A percentile compares a stretch with the other conserved stretches of the same genome.
These are phyloP conservation scores for Lithocarpus polystachyus DNA, from an alignment of 306 rosid genomes.

Conservation along the genomic window DNA sequence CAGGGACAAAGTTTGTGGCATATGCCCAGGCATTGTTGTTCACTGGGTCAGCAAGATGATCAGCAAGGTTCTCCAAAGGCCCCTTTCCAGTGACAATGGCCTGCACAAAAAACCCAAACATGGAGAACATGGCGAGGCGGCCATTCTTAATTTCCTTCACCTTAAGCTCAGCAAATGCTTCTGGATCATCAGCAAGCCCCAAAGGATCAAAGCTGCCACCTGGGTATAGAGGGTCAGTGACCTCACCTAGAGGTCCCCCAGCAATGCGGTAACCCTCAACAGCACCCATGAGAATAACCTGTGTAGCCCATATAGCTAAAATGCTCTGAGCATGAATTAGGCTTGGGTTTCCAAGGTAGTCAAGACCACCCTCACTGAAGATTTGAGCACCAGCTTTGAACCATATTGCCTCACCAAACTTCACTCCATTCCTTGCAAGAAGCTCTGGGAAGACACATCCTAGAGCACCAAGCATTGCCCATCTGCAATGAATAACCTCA, in stretches of 20 bases:
- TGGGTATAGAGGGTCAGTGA: slow-evolving; percentile 36
- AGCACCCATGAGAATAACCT: slow-evolving; percentile 33
- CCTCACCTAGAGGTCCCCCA: slow-evolving; percentile 40
- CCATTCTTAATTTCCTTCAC: slow-evolving; percentile 40
- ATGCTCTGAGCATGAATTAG: slow-evolving; percentile 37
- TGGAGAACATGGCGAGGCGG: slow-evolving; percentile 39
- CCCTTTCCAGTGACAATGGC: slow-evolving; percentile 41
- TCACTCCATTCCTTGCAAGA: slow-evolving; percentile 38
- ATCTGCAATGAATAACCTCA: slow-evolving; percentile 33
- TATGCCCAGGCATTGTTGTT: slow-evolving; percentile 32
- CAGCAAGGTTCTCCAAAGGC: slow-evolving; percentile 40
- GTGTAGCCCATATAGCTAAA: slow-evolving; percentile 38
- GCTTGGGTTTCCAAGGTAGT: slow-evolving; percentile 43
- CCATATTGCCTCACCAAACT: slow-evolving; percentile 42
- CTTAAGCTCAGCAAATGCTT: slow-evolving; percentile 42
- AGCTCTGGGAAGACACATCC: slow-evolving; percentile 50
- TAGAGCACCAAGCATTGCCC: slow-evolving; percentile 44
- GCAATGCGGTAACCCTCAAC: slow-evolving; percentile 41
- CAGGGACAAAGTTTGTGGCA: slow-evolving; percentile 36
- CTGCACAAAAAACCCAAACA: slow-evolving; percentile 38
- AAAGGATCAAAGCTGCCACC: slow-evolving; percentile 42
- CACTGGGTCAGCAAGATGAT: slow-evolving; percentile 42
- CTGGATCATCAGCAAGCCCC: slow-evolving; percentile 39
- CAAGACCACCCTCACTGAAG: slow-evolving; percentile 37
- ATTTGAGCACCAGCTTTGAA: slow-evolving; percentile 43